Evolutionary conservation across 1,284 basidiomycete species (phyloP).

Genomic region (Cutaneotrichosporon arboriforme): DNA sequence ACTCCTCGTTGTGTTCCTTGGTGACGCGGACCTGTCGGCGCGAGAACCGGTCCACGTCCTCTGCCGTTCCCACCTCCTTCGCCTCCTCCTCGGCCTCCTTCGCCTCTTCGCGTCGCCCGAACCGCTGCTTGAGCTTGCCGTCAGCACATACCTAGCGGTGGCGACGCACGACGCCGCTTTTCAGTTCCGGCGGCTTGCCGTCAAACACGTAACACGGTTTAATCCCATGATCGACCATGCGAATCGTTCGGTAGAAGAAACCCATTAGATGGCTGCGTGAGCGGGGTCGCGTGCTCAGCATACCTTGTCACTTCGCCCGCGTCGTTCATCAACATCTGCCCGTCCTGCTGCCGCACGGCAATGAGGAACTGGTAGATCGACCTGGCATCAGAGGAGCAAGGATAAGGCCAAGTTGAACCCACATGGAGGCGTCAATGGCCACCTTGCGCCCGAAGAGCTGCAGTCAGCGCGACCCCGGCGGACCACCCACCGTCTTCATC

Average conservation of each 20-base stretch:
- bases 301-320: slow-evolving; percentile 88
- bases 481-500: slow-evolving; percentile 67
- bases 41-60: slow-evolving; percentile 86
- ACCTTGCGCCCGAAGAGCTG: slow-evolving; percentile 91
- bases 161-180: slow-evolving; percentile 81
- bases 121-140: slow-evolving; percentile 57
- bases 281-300: slow-evolving; percentile 15
- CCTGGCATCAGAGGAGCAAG: slow-evolving; percentile 27
- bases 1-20: slow-evolving; percentile 93
- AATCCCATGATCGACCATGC: slow-evolving; percentile 98
- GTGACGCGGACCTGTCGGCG: slow-evolving; percentile 93
- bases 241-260: slow-evolving; percentile 93
- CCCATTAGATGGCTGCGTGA: slow-evolving; percentile 83
- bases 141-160: not conserved
- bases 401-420: slow-evolving; percentile 49
- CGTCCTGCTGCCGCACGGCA: slow-evolving; percentile 91
- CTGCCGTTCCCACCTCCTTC: slow-evolving; percentile 87
- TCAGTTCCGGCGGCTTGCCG: slow-evolving; percentile 95
- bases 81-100: slow-evolving; percentile 93
- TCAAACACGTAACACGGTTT: slow-evolving; percentile 99
- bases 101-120: slow-evolving; percentile 83
- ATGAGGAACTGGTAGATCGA: slow-evolving; percentile 81
- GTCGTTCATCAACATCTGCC: slow-evolving; percentile 94
- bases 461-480: not conserved
- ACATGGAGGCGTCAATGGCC: slow-evolving; percentile 96